Evolutionary conservation across 1,284 basidiomycete species (phyloP).

Genomic region (Cystobasidium pallidum): DNA sequence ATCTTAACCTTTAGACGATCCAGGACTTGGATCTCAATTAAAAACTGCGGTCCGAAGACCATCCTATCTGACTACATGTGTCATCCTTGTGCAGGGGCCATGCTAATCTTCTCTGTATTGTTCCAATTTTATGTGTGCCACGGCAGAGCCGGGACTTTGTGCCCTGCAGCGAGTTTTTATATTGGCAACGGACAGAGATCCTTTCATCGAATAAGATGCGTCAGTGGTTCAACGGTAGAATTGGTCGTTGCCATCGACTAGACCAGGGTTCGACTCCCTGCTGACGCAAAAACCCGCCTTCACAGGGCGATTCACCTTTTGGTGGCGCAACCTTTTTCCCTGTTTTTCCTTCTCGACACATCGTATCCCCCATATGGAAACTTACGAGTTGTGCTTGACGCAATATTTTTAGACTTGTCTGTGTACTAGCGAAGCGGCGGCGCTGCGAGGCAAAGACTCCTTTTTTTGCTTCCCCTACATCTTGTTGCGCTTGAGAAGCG

Average conservation of each 20-base stretch:
- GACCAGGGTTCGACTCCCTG: conserved; percentile 28
- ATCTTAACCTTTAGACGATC: conserved; percentile 26
- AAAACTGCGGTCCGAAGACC: conserved; percentile 41
- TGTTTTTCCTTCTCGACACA: no score
- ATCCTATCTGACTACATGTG: conserved; percentile 44
- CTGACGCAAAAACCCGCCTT: conserved; percentile 12
- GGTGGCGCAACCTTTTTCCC: no score
- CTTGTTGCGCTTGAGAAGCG: no score
- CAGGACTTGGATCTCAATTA: not conserved
- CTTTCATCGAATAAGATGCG: not conserved
- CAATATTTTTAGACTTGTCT: no score
- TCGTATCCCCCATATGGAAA: no score
- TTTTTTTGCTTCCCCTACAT: no score
- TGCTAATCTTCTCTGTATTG: conserved; percentile 57
- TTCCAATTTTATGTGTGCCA: not conserved
- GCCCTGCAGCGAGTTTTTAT: no score
- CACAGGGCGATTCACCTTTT: no score
- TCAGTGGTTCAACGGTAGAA: not conserved
- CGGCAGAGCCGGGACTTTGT: not conserved
- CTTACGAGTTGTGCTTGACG: no score
- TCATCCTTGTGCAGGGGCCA: conserved; percentile 57
- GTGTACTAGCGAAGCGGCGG: no score
- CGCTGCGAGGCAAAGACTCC: no score
- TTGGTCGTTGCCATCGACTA: conserved; percentile 25
- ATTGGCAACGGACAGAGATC: no score